Evolutionary conservation across 805 yeast genomes (phyloP), one percentile per base, ranked within the genome.

Genomic region (Lipomyces orientalis): DNA sequence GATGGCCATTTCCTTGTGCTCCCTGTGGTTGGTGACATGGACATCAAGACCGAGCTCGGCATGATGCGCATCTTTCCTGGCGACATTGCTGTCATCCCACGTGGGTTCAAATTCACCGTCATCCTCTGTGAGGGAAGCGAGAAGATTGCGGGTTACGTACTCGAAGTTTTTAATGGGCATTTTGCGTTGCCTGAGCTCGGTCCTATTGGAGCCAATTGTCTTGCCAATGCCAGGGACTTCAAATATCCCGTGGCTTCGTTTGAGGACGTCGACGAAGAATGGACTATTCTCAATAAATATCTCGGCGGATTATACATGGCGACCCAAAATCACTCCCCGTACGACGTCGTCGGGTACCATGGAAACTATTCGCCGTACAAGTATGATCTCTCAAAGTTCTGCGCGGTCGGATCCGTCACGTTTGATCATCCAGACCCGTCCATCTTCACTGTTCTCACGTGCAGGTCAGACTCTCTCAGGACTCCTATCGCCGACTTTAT

Each of bases 341-440:
- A 70, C 57, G 75, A 75, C 54, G 76, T 75, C 16, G 76, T 74
- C 8, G 77, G 72, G 8, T 75, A 77, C 76, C 75, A 73, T 52
- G 77, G 77, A 19, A 61, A 71, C 54, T 75, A 75, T 56, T 73
- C 70, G 54, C 77, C 77, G 12, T 75, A 69, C 71, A 75, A 75
- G 68, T 75, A 75, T 46, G 77, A 75, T 46, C 70, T 75, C 29
- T 73, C 73, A 16, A 63, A 71, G 68, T 75, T 73, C 68, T 71
- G 70, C 64, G 67, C 73, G 29, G 69, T 75, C 35, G 77, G 77
- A 8, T 75, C 77, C 1, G 64, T 75, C 29, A 75, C 77, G 2
- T 73, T 65, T 52, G 77, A 75, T 49, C 77, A 75, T 59, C 75
- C 75, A 10, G 77, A 75, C 56, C 77, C 77, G 9, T 72, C 75